Evolutionary conservation across 306 rosid genomes (phyloP), one percentile per base, ranked within the genome.

Genomic region (Myrica gale): DNA sequence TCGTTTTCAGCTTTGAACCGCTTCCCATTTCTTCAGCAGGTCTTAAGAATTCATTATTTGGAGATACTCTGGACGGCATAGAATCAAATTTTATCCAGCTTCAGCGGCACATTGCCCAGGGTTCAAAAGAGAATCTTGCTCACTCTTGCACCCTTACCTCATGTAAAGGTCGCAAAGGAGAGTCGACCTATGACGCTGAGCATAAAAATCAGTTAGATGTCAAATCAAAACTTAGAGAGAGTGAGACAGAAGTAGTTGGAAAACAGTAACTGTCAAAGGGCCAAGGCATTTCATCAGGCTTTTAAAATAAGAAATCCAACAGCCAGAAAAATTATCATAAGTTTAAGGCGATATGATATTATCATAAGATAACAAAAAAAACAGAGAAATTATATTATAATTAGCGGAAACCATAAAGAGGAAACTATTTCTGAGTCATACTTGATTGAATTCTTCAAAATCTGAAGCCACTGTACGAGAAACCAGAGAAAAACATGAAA

Each of bases 1-100:
- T 87, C 76, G 72, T 87, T 81, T 69, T 73, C 23, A 73, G 85
- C 57, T 81, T 89, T 75, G 82, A 70, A 77, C 84, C 80, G 80
- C 73, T 79, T 77, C 82, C 90, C 91, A 85, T 91, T 52, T 77
- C 85, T 60, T 55, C 75, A 76, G 82, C 76, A 26, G 81, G 45
- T 47, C 77, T 90, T 82, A 86, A 51, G 73, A 66, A 72, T 74
- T 81, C 75, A 72, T 74, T 72, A 79, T 26, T 74, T 78, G 67
- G 69, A 57, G 50, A 70, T 41, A 72, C 48, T 82, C 69, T 76
- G 55, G 71, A 77, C 23, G 79, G 83, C 88, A 84, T 77, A 61
- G 39, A n/a, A 68, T 51, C 76, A 69, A 41, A 46, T 74, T 53
- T 46, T 71, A 62, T 79, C 63, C 72, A 75, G 71, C 80, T 77